These are phyloP conservation scores for Collybiopsis luxurians DNA, from an alignment of 768 basidiomycete genomes.

Conservation along the genomic window DNA sequence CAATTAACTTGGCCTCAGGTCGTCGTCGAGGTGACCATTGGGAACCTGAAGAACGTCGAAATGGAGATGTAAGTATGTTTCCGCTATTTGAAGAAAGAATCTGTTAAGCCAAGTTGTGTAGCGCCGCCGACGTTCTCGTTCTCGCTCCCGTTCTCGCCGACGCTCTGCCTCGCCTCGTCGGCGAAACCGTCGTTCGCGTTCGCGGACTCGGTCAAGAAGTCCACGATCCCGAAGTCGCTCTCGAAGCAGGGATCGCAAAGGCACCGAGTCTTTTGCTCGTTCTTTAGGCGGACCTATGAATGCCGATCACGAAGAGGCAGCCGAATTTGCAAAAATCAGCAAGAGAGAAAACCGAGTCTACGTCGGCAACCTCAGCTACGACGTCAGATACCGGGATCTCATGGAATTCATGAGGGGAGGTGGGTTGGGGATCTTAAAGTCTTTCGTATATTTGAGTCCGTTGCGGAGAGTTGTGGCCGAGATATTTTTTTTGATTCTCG, in stretches of 20 bases:
- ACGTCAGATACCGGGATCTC: constrained; percentile 97
- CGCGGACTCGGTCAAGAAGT: constrained; percentile 58
- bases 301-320: constrained; percentile 89
- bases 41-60: constrained; percentile 80
- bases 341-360: constrained; percentile 98
- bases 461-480: constrained; percentile 61
- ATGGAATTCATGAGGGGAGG: constrained; percentile 99
- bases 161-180: constrained; percentile 66
- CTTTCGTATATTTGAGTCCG: constrained; percentile 67
- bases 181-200: constrained; percentile 56
- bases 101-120: constrained; percentile 17
- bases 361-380: constrained; percentile 98
- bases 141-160: constrained; percentile 39
- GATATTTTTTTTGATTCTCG: neutral
- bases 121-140: constrained; percentile 32
- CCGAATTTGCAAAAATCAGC: constrained; percentile 93
- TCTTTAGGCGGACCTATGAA: constrained; percentile 90
- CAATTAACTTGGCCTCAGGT: constrained; percentile 26
- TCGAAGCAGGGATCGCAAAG: constrained; percentile 58
- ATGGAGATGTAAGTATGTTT: constrained; percentile 56
- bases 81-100: neutral
- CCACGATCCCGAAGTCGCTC: constrained; percentile 50
- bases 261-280: constrained; percentile 66
- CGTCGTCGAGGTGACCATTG: constrained; percentile 68
- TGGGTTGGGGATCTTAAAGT: constrained; percentile 76